Evolutionary conservation across 371 early-diverging fungal genomes (phyloP), one percentile per base, ranked within the genome.

Genomic region (Mortierella sp.): DNA sequence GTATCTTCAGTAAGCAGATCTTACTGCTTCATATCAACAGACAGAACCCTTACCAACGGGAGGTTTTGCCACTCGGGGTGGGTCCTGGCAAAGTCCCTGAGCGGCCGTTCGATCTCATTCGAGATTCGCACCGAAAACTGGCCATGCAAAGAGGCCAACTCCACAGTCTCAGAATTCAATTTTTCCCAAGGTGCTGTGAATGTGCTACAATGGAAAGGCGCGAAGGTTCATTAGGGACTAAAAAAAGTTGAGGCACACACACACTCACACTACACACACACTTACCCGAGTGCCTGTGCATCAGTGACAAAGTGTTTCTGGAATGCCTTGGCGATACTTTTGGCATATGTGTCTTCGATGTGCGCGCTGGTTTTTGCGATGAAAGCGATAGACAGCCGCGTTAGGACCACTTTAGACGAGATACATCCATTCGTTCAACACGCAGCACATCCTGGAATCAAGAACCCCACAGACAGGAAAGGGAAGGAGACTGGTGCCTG

Each of bases 281-380:
- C 62, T 58, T 82, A 84, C 82, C 86, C 86, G 19, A 85, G 76
- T 24, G 82, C 69, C 42, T 82, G 67, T 43, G 74, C 64, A 42
- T 85, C 86, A 34, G 84, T 64, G 41, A 85, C 80, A 70, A 82
- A 82, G 51, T 72, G 62, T 46, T 83, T 83, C 59, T 82, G 83
- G 24, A 82, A 83, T 47, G 84, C 79, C 58, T 82, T 85, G 26
- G 72, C 70, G 39, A 85, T 79, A 27, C 50, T 80, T 65, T 83
- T 85, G 52, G 86, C 86, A 74, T 85, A 85, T 54, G 72, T 59
- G 55, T 85, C 86, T 65, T 85, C 86, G 42, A 78, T 79, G 43
- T 79, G 73, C 18, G 86, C 86, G 66, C 86, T 85, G 72, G 21
- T 46, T 10, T n/a, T 12, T 8, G 49, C 28, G 34, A 47, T 19